These are phyloP conservation scores for Pachysandra terminalis DNA, from an alignment of 164 flowering plant species.

Conservation along the genomic window DNA sequence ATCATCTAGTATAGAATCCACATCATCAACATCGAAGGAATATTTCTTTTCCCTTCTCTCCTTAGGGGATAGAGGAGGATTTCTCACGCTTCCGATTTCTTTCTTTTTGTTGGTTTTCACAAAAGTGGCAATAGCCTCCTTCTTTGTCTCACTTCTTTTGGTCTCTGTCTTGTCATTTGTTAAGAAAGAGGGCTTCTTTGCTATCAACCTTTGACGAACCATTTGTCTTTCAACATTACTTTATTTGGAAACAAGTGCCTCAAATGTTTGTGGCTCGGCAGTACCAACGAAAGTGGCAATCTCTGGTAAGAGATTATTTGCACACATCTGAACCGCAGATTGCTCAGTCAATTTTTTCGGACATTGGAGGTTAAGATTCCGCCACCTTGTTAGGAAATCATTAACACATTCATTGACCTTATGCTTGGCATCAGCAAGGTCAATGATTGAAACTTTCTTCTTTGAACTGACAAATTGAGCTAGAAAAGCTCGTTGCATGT, in stretches of 20 bases:
- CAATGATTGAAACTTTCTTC: background rate
- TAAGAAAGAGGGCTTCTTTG: background rate
- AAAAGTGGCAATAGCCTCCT: no score
- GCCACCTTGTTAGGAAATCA: background rate
- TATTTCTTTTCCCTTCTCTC: no score
- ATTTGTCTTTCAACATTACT: conserved; percentile 1
- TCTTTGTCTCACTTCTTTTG: no score
- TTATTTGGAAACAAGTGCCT: background rate
- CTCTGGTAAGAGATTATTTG: background rate
- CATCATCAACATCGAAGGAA: no score
- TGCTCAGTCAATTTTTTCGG: background rate
- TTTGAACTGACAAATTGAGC: background rate
- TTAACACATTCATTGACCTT: background rate
- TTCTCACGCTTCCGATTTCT: no score
- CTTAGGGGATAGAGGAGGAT: no score
- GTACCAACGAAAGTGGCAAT: background rate
- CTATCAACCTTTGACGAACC: no score
- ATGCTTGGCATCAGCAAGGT: background rate
- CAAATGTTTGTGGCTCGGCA: background rate
- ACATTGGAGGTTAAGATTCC: background rate
- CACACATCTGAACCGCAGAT: background rate
- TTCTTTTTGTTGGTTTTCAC: no score
- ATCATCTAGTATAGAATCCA: no score
- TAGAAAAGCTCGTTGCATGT: background rate
- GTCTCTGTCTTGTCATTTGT: background rate